phyloP scores from a whole-genome alignment of 176 grass and related monocot species.

The Tillandsia fasciculata region DNA sequence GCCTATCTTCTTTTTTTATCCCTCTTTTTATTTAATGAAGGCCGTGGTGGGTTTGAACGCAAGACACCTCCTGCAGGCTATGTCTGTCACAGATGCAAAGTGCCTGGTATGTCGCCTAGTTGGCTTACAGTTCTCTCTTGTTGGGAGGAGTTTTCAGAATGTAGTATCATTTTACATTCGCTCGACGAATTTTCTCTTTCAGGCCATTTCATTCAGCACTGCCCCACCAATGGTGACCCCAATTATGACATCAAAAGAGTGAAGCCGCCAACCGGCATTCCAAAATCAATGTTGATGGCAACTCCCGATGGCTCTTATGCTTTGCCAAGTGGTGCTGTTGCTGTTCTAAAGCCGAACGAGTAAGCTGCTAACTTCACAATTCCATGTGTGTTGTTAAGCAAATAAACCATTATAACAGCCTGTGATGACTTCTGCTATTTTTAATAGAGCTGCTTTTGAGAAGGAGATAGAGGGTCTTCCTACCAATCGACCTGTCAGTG shows the following conservation, averaged over 20 bases:
- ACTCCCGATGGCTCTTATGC: slow-evolving; percentile 90
- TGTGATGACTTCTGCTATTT: slow-evolving; percentile 16
- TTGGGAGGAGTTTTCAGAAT: neutral
- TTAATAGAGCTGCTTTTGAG: slow-evolving; percentile 89
- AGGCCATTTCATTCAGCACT: slow-evolving; percentile 99
- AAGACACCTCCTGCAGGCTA: slow-evolving; percentile 82
- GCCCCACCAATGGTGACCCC: slow-evolving; percentile 90
- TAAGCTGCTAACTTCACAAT: slow-evolving; percentile 30
- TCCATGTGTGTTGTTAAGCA: neutral
- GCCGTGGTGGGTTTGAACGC: slow-evolving; percentile 57
- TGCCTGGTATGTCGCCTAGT: slow-evolving; percentile 56
- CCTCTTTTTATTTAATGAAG: slow-evolving; percentile 37
- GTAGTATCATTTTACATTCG: slow-evolving; percentile 16
- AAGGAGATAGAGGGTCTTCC: slow-evolving; percentile 95
- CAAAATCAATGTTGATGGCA: slow-evolving; percentile 97
- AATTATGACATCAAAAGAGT: slow-evolving; percentile 76
- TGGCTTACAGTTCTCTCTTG: slow-evolving; percentile 4
- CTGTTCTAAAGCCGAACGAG: slow-evolving; percentile 97
- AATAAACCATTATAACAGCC: neutral
- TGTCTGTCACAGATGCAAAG: slow-evolving; percentile 96
- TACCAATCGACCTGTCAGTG: slow-evolving; percentile 45
- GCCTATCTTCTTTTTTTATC: slow-evolving; percentile 17
- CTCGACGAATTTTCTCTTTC: slow-evolving; percentile 17
- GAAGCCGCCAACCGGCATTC: slow-evolving; percentile 97
- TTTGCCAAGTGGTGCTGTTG: slow-evolving; percentile 81